Conservation (phyloP, 2,329 filamentous ascomycete genomes). For the Phialophora expanda region DNA sequence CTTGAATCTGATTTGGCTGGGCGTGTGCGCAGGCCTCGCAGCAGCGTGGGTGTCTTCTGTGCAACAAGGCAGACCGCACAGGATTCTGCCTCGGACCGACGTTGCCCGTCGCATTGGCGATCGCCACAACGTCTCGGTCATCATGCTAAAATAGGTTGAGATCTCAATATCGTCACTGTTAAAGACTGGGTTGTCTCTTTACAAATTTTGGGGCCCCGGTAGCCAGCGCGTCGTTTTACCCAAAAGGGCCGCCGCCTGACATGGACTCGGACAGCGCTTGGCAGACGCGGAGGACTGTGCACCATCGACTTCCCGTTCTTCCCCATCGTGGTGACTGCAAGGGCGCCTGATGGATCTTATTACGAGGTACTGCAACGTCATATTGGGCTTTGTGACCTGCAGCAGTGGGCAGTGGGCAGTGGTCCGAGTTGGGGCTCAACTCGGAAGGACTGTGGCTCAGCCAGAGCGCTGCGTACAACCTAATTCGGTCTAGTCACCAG, state of each 20-base stretch:
- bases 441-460: neutral
- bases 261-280: neutral
- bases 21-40: neutral
- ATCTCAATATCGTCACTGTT: neutral
- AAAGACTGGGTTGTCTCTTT: neutral
- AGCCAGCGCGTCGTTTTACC: neutral
- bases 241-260: neutral
- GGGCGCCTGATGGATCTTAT: neutral
- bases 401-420: neutral
- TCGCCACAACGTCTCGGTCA: neutral
- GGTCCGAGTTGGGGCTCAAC: neutral
- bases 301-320: neutral
- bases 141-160: neutral
- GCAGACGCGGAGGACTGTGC: neutral
- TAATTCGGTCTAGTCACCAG: neutral
- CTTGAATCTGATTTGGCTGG: neutral
- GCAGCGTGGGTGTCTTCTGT: neutral
- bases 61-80: neutral
- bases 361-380: neutral
- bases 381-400: neutral
- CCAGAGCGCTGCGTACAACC: neutral
- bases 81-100: neutral
- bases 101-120: neutral
- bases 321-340: neutral
- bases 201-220: neutral